Base-by-base conservation (phyloP, 176 grass and related monocot species). In the Lolium rigidum region DNA sequence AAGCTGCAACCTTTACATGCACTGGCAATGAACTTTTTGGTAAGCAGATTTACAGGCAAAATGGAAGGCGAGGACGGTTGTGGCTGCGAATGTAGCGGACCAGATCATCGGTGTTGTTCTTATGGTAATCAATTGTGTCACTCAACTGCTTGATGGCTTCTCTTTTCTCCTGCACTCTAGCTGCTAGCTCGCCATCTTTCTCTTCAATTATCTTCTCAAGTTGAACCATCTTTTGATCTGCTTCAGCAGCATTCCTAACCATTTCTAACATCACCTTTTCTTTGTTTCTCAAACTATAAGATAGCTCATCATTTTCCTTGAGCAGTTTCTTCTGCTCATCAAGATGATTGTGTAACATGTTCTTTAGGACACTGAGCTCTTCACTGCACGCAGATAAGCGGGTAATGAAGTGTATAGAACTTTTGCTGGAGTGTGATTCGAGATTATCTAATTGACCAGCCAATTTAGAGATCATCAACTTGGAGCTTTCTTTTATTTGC, bases 121-220 rank as follows among this genome's bases (percentile, higher is more conserved):
- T 87, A 83, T 98, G 92, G 86, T 95, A 98, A 26, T 94, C 87
- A 39, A 94, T 98, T 31, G 78, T 62, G 49, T 84, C 77, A 31
- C 96, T 92, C 20, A 98, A 43, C 70, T 95, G 96, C 69, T 89
- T 98, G 87, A 98, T 95, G n/a, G 88, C 93, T 84, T 98, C 96
- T 72, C 86, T 88, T 82, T 98, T 98, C 88, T 98, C 91, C 22
- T 94, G 86, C 31, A 91, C 90, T 68, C 83, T 95, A 84, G 83
- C 43, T 43, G 81, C 76, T 78, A 95, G 48, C 62, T 95, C 93
- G 1, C 86, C 83, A 72, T 94, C 92, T 79, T 91, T 91, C 17
- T 92, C 89, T 46, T 80, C 73, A 21, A 95, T 55, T 64, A 38
- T 81, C 49, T 80, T 93, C 87, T 95, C 77, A 46, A 98, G 87